phyloP scores from a whole-genome alignment of 176 grass and related monocot genomes.

The Luzula sylvatica region DNA sequence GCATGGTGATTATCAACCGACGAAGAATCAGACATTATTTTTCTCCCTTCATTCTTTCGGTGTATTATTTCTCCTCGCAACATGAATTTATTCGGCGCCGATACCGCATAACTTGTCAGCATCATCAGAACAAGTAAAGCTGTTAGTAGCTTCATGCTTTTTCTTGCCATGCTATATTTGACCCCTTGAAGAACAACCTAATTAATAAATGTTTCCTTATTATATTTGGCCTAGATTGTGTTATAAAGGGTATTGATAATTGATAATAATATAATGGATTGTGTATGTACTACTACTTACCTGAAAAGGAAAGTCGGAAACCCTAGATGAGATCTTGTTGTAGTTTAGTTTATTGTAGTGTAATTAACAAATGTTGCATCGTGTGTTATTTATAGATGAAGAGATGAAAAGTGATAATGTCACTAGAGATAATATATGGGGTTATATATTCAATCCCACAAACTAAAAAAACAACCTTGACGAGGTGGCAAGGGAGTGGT shows the following conservation, averaged over 20 bases:
- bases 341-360: conserved; percentile 3
- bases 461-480: no score
- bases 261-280: neutral
- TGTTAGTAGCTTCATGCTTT: conserved; percentile 20
- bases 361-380: conserved; percentile 11
- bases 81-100: conserved; percentile 16
- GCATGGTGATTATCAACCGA: conserved; percentile 22
- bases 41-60: neutral
- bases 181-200: conserved; percentile 1
- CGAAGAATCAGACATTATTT: neutral
- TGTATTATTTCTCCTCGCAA: neutral
- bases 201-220: neutral
- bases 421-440: no score
- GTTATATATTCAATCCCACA: no score
- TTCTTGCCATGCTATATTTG: neutral
- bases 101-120: no score
- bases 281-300: conserved; percentile 9
- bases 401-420: neutral
- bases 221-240: no score
- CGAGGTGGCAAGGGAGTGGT: no score
- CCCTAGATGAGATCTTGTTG: conserved; percentile 18
- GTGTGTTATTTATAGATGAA: conserved; percentile 25
- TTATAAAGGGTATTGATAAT: neutral
- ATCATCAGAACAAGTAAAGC: no score
- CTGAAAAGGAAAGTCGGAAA: conserved; percentile 32